Evolutionary conservation across 2,329 filamentous ascomycete genomes (phyloP), one percentile per base, ranked within the genome.

Genomic region (Dactylellina haptotyla): DNA sequence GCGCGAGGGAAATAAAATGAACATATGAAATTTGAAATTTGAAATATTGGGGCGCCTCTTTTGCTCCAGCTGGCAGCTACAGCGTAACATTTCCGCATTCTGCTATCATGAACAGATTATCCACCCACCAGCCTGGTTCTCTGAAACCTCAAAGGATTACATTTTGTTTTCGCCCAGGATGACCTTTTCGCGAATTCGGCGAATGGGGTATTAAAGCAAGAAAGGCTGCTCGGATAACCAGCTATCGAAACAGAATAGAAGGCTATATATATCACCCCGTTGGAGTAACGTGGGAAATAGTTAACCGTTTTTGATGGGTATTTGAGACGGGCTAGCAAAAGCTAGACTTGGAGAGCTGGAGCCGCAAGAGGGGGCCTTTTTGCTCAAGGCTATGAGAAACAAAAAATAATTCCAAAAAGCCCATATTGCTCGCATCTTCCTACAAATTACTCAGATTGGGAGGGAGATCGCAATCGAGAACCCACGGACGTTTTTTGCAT

Each of bases 111-210:
- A 10, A 48, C 43, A 14, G 43, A 10, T 10, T 4, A 18, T 43
- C 39, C n/a, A n/a, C n/a, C 39, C 32, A 34, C 6, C 32, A 34
- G 20, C 5, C 34, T 34, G 12, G n/a, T 26, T 4, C 34, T 54
- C 37, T 56, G 62, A 66, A 66, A 66, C 62, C 30, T 12, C 41
- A 66, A 58, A 67, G 63, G 51, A 67, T 67, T 53, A n/a, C 20
- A 26, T 18, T 16, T 54, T 50, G 34, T 12, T 28, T 39, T 34
- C 32, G 23, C 48, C 12, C 18, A 28, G 48, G 20, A 20, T 9
- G 4, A n/a, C n/a, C n/a, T 4, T 58, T 39, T 65, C 61, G 61
- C 61, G 61, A 56, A 56, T 65, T 57, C 61, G 50, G 50, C 61
- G 61, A 65, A 65, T 39, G 23, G 23, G 23, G 32, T 14, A 6